These are phyloP conservation scores for Leccinum incarnatum DNA, from an alignment of 768 basidiomycete genomes.

Conservation along the genomic window DNA sequence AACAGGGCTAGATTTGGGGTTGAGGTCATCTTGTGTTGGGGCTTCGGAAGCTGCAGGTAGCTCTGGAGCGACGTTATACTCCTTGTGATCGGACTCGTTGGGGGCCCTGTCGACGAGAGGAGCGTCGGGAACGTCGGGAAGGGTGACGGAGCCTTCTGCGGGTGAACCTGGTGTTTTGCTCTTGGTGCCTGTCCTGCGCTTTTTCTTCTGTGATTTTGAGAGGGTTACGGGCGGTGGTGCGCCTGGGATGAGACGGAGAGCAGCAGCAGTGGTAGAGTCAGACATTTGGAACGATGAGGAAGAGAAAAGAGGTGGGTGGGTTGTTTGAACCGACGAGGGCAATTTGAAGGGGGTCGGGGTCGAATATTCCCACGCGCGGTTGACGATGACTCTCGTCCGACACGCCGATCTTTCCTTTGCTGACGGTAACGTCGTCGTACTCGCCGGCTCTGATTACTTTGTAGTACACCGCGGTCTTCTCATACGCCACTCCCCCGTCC, in stretches of 20 bases:
- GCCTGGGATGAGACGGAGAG: slow-evolving; percentile 66
- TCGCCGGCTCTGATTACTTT: slow-evolving; percentile 58
- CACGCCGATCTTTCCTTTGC: slow-evolving; percentile 59
- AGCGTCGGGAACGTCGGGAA: slow-evolving; percentile 46
- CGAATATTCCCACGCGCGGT: slow-evolving; percentile 18
- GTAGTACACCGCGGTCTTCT: slow-evolving; percentile 67
- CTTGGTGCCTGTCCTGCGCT: slow-evolving; percentile 57
- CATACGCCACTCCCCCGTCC: slow-evolving; percentile 56
- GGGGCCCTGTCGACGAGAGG: slow-evolving; percentile 51
- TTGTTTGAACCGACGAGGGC: slow-evolving; percentile 1
- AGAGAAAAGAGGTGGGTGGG: neutral
- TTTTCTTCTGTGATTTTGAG: slow-evolving; percentile 66
- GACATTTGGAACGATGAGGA: slow-evolving; percentile 31
- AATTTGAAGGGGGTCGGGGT: slow-evolving; percentile 14
- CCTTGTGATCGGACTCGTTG: slow-evolving; percentile 44
- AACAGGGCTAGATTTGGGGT: slow-evolving; percentile 60
- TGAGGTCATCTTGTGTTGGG: slow-evolving; percentile 41
- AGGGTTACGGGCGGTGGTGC: slow-evolving; percentile 61
- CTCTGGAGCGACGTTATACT: slow-evolving; percentile 47
- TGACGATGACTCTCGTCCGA: slow-evolving; percentile 31
- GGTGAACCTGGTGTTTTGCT: slow-evolving; percentile 48
- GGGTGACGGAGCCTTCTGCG: slow-evolving; percentile 34
- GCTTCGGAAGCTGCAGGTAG: slow-evolving; percentile 41
- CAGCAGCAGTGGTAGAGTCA: slow-evolving; percentile 23
- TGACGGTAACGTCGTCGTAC: slow-evolving; percentile 68